Conservation (phyloP, 2,329 filamentous ascomycete genomes). For the Beauveria rudraprayagi region DNA sequence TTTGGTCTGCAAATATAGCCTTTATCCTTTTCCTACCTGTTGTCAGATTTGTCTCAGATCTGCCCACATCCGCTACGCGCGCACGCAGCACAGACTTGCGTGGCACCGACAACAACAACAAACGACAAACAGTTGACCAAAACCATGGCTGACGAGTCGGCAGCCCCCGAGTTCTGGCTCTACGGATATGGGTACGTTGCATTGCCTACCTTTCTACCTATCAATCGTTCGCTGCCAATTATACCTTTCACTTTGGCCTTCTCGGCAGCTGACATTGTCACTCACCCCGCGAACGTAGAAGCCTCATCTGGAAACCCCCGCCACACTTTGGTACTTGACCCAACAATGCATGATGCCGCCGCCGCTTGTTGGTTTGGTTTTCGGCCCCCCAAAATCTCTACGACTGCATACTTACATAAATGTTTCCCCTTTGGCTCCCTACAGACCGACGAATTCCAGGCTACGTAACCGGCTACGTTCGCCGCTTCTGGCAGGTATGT, state of each 20-base stretch:
- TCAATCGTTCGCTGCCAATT: not conserved
- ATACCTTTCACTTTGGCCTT: not conserved
- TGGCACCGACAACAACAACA: too few relatives aligned
- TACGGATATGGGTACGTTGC: slow-evolving; percentile 82
- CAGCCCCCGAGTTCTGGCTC: slow-evolving; percentile 69
- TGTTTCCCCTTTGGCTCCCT: not conserved
- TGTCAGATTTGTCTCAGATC: too few relatives aligned
- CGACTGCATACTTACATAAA: slow-evolving; percentile 5
- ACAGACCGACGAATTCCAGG: slow-evolving; percentile 77
- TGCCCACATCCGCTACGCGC: too few relatives aligned
- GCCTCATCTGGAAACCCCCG: slow-evolving; percentile 96
- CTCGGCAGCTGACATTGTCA: slow-evolving; percentile 11
- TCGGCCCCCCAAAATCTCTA: not conserved
- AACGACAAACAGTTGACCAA: too few relatives aligned
- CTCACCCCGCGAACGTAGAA: slow-evolving; percentile 37
- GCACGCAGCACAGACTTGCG: too few relatives aligned
- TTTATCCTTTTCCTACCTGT: too few relatives aligned
- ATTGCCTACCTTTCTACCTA: not conserved
- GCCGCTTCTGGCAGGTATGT: slow-evolving; percentile 94
- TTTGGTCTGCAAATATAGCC: too few relatives aligned
- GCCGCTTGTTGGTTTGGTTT: not conserved
- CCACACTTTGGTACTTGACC: slow-evolving; percentile 72
- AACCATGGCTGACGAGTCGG: too few relatives aligned
- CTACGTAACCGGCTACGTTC: slow-evolving; percentile 88
- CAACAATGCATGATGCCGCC: not conserved